These are phyloP conservation scores for Saccharomyces kudriavzevii DNA, from an alignment of 805 yeast genomes.

Conservation along the genomic window DNA sequence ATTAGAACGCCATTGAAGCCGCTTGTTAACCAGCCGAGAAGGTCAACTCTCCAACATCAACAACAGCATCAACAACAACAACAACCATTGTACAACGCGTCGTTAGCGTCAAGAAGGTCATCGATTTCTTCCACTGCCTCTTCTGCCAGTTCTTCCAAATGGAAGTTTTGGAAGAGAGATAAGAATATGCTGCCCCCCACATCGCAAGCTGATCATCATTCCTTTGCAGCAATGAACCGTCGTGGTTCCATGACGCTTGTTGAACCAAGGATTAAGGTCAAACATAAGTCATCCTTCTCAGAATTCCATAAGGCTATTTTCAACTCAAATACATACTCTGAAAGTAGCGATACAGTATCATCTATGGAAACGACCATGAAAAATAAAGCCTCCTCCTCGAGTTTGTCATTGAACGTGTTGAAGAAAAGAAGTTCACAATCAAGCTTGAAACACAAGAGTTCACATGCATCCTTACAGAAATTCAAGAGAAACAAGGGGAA, in stretches of 20 bases:
- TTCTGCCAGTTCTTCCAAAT: slow-evolving; percentile 10
- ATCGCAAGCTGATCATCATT: neutral
- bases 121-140: slow-evolving; percentile 16
- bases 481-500: slow-evolving; percentile 22
- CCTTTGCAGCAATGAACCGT: neutral
- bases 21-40: neutral
- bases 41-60: neutral
- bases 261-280: slow-evolving; percentile 8
- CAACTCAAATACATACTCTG: neutral
- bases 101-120: slow-evolving; percentile 14
- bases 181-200: slow-evolving; percentile 7
- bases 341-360: neutral
- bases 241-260: neutral
- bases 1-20: neutral
- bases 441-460: slow-evolving; percentile 27
- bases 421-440: slow-evolving; percentile 18
- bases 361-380: slow-evolving; percentile 5
- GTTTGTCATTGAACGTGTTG: slow-evolving; percentile 15
- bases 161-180: slow-evolving; percentile 32
- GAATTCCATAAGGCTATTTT: slow-evolving; percentile 20
- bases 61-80: neutral
- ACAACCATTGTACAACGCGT: neutral
- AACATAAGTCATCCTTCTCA: slow-evolving; percentile 14
- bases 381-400: slow-evolving; percentile 18
- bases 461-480: slow-evolving; percentile 29